A percentile compares a stretch with the other conserved stretches of the same genome.
Conservation (phyloP, 2,329 filamentous ascomycete species). For the Capronia epimyces region DNA sequence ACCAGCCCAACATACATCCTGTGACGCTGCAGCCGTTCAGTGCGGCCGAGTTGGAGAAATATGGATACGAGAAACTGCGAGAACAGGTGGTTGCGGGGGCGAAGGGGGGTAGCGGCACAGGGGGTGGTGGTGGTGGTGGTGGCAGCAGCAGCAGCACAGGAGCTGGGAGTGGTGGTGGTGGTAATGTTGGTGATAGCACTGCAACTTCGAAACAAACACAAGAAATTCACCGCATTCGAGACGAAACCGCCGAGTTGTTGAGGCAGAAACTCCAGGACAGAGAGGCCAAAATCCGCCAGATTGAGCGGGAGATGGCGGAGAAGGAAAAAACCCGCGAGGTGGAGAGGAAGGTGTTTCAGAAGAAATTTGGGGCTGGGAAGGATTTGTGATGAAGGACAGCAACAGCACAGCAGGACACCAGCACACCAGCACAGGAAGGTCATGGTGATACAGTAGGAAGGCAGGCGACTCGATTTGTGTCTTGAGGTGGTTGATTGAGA, state of each 20-base stretch:
- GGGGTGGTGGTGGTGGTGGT: neutral
- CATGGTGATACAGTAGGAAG: no score
- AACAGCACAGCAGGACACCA: neutral
- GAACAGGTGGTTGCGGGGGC: slow-evolving; percentile 16
- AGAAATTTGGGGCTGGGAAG: slow-evolving; percentile 22
- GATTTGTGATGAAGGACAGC: neutral
- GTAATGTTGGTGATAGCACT: neutral
- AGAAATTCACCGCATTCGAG: slow-evolving; percentile 11
- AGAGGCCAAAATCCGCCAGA: slow-evolving; percentile 21
- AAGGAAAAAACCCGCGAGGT: slow-evolving; percentile 29
- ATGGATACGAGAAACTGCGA: slow-evolving; percentile 22
- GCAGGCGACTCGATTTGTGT: no score
- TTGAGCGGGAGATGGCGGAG: slow-evolving; percentile 27
- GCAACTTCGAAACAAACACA: slow-evolving; percentile 6
- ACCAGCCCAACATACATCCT: slow-evolving; percentile 16
- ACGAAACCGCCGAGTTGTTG: slow-evolving; percentile 22
- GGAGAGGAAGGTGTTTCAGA: slow-evolving; percentile 27
- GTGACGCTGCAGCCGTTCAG: slow-evolving; percentile 26
- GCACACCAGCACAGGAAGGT: no score
- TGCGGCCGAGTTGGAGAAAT: slow-evolving; percentile 18
- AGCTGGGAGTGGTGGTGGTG: no score
- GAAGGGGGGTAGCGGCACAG: neutral
- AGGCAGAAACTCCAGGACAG: slow-evolving; percentile 24
- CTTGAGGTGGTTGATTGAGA: no score
- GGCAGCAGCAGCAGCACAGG: neutral